Conservation (phyloP, 2,329 filamentous ascomycete genomes). For the Alternaria incomplexa region DNA sequence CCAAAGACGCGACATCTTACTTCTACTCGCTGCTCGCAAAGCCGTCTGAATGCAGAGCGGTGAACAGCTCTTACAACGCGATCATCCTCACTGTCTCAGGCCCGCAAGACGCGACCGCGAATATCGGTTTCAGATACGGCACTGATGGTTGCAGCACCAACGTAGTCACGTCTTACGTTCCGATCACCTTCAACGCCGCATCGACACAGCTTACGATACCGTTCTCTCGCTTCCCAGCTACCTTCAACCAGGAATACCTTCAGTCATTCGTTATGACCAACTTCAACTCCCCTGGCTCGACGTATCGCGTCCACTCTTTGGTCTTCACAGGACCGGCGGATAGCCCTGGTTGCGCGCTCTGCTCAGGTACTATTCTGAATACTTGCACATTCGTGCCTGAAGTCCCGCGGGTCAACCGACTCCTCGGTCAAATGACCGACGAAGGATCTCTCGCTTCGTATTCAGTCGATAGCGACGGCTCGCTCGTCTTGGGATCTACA, state of each 20-base stretch:
- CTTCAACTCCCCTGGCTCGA: constrained; percentile 2
- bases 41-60: neutral
- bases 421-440: constrained; percentile 3
- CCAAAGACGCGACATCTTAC: neutral
- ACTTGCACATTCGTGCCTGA: constrained; percentile 6
- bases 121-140: constrained; percentile 10
- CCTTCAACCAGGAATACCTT: neutral
- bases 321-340: constrained; percentile 7
- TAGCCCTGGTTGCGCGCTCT: constrained; percentile 8
- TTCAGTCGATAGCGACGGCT: constrained; percentile 2
- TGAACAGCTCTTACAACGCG: constrained; percentile 8
- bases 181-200: constrained; percentile 4
- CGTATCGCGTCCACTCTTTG: constrained; percentile 2
- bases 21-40: constrained; percentile 5
- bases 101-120: constrained; percentile 4
- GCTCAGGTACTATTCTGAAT: constrained; percentile 11
- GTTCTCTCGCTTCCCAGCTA: constrained; percentile 5
- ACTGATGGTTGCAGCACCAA: constrained; percentile 1
- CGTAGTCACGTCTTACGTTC: constrained; percentile 7
- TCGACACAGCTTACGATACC: constrained; percentile 1
- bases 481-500: neutral
- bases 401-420: neutral
- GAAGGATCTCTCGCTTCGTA: constrained; percentile 9
- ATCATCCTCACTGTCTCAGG: constrained; percentile 6
- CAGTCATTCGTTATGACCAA: constrained; percentile 7